phyloP scores from a whole-genome alignment of 2,329 filamentous ascomycete species.

The Cladophialophora chaetospira region DNA sequence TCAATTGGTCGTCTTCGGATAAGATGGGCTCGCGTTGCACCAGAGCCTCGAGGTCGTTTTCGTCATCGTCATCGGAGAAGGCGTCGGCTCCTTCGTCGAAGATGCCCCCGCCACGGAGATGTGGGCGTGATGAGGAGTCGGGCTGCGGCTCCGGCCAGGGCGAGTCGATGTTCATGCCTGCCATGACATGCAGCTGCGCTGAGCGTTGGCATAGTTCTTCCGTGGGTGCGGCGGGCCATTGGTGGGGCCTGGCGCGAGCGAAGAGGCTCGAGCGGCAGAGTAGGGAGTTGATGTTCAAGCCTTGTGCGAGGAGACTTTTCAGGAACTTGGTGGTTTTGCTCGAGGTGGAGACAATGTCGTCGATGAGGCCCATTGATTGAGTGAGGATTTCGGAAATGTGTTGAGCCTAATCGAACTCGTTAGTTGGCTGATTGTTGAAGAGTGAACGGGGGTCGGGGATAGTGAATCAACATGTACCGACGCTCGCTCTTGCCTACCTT shows the following conservation, averaged over 20 bases:
- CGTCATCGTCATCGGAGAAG: conserved; percentile 2
- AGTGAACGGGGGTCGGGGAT: conserved; percentile 24
- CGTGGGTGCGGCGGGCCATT: conserved; percentile 43
- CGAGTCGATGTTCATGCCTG: conserved; percentile 60
- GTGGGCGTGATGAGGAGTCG: conserved; percentile 4
- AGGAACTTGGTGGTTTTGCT: conserved; percentile 50
- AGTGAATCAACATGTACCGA: conserved; percentile 10
- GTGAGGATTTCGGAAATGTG: conserved; percentile 32
- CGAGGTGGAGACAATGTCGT: conserved; percentile 45
- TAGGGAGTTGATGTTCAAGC: conserved; percentile 58
- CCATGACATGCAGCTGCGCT: conserved; percentile 70
- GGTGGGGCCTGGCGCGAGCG: conserved; percentile 53
- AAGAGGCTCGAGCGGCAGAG: conserved; percentile 67
- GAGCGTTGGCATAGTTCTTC: conserved; percentile 61
- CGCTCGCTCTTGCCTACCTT: conserved; percentile 38
- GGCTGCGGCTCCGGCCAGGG: conserved; percentile 20
- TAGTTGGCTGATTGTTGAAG: background rate
- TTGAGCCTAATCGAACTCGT: conserved; percentile 24
- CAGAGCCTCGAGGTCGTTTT: background rate
- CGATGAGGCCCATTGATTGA: conserved; percentile 44
- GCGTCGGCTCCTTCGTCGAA: background rate
- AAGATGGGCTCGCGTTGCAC: background rate
- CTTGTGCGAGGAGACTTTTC: conserved; percentile 42
- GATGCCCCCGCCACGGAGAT: background rate
- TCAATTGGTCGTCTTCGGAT: background rate